phyloP scores from a whole-genome alignment of 2,329 filamentous ascomycete species.

The Podosphaera aphanis region DNA sequence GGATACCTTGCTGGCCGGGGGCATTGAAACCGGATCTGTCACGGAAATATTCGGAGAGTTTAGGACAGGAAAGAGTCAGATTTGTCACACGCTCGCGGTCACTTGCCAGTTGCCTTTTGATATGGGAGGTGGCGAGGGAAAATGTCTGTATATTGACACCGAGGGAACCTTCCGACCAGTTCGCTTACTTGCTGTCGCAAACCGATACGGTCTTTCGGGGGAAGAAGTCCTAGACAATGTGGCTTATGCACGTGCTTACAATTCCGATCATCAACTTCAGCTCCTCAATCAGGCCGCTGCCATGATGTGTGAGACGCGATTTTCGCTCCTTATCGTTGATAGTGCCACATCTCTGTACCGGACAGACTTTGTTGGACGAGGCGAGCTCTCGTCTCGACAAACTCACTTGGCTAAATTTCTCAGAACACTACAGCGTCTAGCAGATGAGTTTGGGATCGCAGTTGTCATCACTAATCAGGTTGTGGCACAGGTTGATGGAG shows the following conservation, averaged over 20 bases:
- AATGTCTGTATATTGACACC: slow-evolving; percentile 95
- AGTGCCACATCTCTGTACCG: slow-evolving; percentile 88
- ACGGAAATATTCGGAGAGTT: slow-evolving; percentile 98
- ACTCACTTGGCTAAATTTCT: slow-evolving; percentile 75
- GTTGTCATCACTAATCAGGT: slow-evolving; percentile 98
- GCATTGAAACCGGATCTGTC: slow-evolving; percentile 89
- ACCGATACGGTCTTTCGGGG: slow-evolving; percentile 79
- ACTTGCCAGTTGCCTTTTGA: slow-evolving; percentile 96
- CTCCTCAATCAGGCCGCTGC: slow-evolving; percentile 81
- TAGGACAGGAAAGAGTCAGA: slow-evolving; percentile 91
- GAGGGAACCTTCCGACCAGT: slow-evolving; percentile 94
- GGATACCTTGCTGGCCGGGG: slow-evolving; percentile 81
- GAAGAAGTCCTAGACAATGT: slow-evolving; percentile 98
- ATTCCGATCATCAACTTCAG: slow-evolving; percentile 92
- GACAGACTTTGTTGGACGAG: slow-evolving; percentile 90
- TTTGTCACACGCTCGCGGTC: slow-evolving; percentile 94
- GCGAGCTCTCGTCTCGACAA: slow-evolving; percentile 83
- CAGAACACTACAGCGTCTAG: slow-evolving; percentile 57
- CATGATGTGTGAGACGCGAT: slow-evolving; percentile 99
- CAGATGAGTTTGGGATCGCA: slow-evolving; percentile 77
- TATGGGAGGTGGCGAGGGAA: slow-evolving; percentile 95
- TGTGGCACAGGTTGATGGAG: slow-evolving; percentile 91
- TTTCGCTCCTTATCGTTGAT: slow-evolving; percentile 87
- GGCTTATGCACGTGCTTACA: slow-evolving; percentile 92
- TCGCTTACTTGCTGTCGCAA: slow-evolving; percentile 71